phyloP scores from a whole-genome alignment of 164 flowering plant genomes.

The Nelumbo lutea region DNA sequence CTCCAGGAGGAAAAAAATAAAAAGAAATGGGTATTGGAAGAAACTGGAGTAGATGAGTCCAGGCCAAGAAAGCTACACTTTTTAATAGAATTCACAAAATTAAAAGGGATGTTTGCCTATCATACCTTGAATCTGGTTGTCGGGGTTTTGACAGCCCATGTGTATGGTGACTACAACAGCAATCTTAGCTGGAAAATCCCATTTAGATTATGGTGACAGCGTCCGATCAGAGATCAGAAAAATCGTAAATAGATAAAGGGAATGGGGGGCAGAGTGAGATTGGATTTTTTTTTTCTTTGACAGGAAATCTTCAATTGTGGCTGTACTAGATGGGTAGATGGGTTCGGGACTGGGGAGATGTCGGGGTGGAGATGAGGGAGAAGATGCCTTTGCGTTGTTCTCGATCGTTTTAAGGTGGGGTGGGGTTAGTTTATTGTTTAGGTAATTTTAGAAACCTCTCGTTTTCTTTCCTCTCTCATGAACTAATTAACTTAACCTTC shows the following conservation, averaged over 20 bases:
- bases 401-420: background rate
- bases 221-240: background rate
- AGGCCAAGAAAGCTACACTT: constrained; percentile 13
- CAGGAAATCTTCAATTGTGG: constrained; percentile 7
- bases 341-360: too few relatives aligned
- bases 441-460: constrained; percentile 10
- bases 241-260: background rate
- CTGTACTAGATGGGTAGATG: constrained; percentile 10
- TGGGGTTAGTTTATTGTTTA: too few relatives aligned
- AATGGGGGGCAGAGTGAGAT: background rate
- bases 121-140: constrained; percentile 61
- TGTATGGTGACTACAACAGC: constrained; percentile 15
- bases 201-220: background rate
- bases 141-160: constrained; percentile 28
- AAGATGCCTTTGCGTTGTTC: constrained; percentile 6
- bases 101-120: constrained; percentile 19
- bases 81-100: constrained; percentile 21
- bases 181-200: background rate
- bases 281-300: background rate
- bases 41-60: constrained; percentile 12
- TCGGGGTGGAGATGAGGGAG: background rate
- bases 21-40: constrained; percentile 19
- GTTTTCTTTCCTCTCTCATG: constrained; percentile 5
- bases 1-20: constrained; percentile 1
- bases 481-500: background rate